Base-by-base conservation (phyloP, 352 stramenopile genomes). In the Globisporangium radiosum region DNA sequence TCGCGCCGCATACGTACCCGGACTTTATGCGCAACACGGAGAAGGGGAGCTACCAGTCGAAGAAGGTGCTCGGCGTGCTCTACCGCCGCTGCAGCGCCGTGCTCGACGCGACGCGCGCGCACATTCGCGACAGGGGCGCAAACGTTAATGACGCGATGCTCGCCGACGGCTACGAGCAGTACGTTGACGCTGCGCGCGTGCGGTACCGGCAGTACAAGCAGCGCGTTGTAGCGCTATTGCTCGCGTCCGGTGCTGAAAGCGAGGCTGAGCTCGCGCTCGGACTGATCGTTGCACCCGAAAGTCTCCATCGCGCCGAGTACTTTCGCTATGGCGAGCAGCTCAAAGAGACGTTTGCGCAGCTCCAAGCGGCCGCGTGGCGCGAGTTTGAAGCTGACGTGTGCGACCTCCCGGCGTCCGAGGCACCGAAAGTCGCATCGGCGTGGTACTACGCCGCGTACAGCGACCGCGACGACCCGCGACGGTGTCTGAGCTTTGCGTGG, bases 1-100 rank as follows among this genome's bases (percentile, higher is more conserved):
- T 81, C 7, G 70, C 76, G 11, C 76, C 80, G 7, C 75, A 72
- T 17, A 70, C 68, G 37, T 94, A 92, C 50, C 82, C 85, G 2
- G 85, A 93, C 43, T 94, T 93, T 53, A 88, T 94, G 83, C 65
- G 82, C 39, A 94, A 88, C 47, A 69, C 63, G 7, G 75, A 87
- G 10, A 89, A 88, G 19, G 63, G 67, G 0, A 76, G 62, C 15
- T 92, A 93, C 52, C 69, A 67, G 56, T 94, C 85, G 4, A 73
- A 65, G 36, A 91, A 91, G 47, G 68, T 90, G 43, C 62, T 93
- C 7, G 85, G 85, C 3, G 75, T 86, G 36, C 80, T 94, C 70
- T 92, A 82, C 62, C 85, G 83, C 0, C 75, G 79, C 17, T 83
- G 74, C 47, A 76, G 78, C 39, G 70, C 77, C 15, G 71, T 88